Evolutionary conservation across 2,329 filamentous ascomycete species (phyloP).

Genomic region (Colletotrichum sp.): DNA sequence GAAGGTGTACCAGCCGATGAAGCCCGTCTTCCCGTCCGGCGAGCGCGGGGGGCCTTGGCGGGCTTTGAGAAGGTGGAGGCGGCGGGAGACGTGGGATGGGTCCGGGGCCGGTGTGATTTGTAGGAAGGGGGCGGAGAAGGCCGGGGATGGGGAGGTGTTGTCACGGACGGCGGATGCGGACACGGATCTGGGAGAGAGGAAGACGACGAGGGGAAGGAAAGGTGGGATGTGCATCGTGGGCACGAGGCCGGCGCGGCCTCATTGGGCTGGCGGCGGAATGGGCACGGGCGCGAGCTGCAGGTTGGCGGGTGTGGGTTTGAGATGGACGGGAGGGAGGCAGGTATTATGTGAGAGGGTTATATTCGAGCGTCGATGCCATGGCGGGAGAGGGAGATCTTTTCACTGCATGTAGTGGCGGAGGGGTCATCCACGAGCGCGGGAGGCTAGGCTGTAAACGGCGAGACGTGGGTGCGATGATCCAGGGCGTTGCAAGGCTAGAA

Average conservation of each 20-base stretch:
- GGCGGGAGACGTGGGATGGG: background rate
- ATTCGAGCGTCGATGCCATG: background rate
- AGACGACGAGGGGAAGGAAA: no score
- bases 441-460: background rate
- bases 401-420: background rate
- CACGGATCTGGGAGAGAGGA: no score
- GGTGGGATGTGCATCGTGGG: background rate
- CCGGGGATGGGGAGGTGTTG: background rate
- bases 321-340: background rate
- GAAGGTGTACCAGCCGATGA: conserved; percentile 6
- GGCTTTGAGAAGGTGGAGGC: background rate
- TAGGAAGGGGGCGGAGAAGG: background rate
- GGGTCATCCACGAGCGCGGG: background rate
- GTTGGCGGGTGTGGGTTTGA: no score
- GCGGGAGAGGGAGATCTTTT: background rate
- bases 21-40: background rate
- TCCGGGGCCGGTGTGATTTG: background rate
- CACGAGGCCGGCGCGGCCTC: background rate
- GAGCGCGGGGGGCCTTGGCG: background rate
- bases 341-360: background rate
- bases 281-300: background rate
- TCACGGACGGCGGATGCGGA: background rate
- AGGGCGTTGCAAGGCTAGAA: background rate
- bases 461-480: background rate
- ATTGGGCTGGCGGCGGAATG: background rate